phyloP scores from a whole-genome alignment of 306 rosid species.

The Alnus glutinosa region DNA sequence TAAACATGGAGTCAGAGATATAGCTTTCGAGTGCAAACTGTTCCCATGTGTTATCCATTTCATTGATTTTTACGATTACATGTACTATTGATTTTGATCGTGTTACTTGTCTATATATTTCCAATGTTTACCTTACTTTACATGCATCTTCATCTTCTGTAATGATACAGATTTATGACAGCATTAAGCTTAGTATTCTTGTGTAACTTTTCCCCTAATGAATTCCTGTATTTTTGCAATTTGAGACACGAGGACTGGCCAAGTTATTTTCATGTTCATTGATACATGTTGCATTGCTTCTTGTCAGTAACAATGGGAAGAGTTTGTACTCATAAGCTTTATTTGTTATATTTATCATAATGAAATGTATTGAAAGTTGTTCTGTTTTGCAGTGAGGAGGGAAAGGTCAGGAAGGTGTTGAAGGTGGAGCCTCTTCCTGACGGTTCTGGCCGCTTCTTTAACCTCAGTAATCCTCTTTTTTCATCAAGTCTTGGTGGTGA shows the following conservation, averaged over 20 bases:
- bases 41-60: neutral
- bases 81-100: neutral
- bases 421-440: constrained; percentile 94
- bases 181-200: constrained; percentile 2
- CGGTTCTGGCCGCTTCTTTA: constrained; percentile 90
- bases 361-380: constrained; percentile 13
- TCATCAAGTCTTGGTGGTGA: constrained; percentile 22
- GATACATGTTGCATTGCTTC: neutral
- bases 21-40: neutral
- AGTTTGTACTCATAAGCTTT: constrained; percentile 4
- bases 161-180: neutral
- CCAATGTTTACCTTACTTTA: neutral
- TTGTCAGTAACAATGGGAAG: neutral
- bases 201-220: neutral
- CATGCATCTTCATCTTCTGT: neutral
- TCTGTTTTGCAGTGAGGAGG: constrained; percentile 79
- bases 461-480: constrained; percentile 68
- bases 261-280: neutral
- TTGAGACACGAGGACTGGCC: neutral
- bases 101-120: neutral
- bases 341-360: constrained; percentile 2
- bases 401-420: constrained; percentile 81
- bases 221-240: neutral
- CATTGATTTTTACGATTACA: neutral
- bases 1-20: neutral